phyloP scores from a whole-genome alignment of 345 rosid species.

The Eucalyptus polyanthemos region DNA sequence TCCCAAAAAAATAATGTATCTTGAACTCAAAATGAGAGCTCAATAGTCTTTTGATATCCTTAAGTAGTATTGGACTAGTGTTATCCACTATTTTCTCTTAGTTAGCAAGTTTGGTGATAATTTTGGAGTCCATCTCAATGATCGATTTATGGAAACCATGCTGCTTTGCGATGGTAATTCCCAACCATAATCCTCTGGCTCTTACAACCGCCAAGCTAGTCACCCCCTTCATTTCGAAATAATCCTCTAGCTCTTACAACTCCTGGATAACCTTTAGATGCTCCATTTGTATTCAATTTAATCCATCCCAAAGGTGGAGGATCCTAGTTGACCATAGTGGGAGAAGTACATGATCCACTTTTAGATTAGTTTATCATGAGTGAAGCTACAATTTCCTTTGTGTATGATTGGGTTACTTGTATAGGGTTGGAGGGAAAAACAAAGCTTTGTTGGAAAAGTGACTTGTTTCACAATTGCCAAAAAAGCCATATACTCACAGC shows the following conservation, averaged over 20 bases:
- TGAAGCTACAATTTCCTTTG: too few species aligned
- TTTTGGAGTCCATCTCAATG: neutral
- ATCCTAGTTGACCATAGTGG: neutral
- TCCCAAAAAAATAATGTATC: neutral
- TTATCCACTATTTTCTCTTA: neutral
- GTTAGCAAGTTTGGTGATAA: neutral
- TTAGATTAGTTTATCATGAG: too few species aligned
- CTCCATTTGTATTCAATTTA: neutral
- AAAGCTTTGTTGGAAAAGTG: too few species aligned
- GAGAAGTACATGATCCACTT: neutral
- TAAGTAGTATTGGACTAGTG: neutral
- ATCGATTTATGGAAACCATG: neutral
- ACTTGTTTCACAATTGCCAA: too few species aligned
- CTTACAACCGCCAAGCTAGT: neutral
- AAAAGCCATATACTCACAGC: too few species aligned
- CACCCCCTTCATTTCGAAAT: neutral
- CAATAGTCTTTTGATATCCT: neutral
- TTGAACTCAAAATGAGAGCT: neutral
- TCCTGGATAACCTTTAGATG: neutral
- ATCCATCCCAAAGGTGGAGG: neutral
- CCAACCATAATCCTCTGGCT: neutral
- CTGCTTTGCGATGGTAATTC: neutral
- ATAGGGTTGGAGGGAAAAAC: too few species aligned
- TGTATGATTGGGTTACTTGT: too few species aligned
- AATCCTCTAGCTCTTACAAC: neutral